These are phyloP conservation scores for Gossypium schwendimanii DNA, from an alignment of 441 rosid genomes.

Conservation along the genomic window DNA sequence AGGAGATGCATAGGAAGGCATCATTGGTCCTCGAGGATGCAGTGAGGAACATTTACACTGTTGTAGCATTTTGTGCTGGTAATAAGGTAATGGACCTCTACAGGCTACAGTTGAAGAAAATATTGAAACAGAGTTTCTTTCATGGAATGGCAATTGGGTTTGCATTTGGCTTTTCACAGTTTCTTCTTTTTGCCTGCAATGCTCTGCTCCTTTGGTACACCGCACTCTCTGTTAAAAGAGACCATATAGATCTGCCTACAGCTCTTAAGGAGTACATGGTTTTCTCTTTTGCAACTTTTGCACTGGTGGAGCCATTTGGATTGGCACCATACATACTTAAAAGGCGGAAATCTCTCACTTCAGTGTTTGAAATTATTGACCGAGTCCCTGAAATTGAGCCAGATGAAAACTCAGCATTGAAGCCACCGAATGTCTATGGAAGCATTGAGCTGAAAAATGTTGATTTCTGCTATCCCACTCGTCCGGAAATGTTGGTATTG, in stretches of 20 bases:
- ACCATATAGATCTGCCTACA: constrained; percentile 47
- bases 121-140: constrained; percentile 72
- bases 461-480: constrained; percentile 95
- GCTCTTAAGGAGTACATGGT: constrained; percentile 93
- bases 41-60: constrained; percentile 95
- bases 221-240: constrained; percentile 50
- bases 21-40: constrained; percentile 98
- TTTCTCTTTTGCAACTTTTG: constrained; percentile 96
- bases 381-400: constrained; percentile 92
- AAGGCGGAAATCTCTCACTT: constrained; percentile 82
- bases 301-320: constrained; percentile 97
- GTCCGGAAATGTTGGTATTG: constrained; percentile 78
- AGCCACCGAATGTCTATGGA: constrained; percentile 92
- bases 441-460: constrained; percentile 90
- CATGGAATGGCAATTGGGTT: constrained; percentile 94
- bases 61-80: constrained; percentile 98
- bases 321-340: constrained; percentile 97
- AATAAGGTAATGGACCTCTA: constrained; percentile 98
- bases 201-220: constrained; percentile 97
- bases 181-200: constrained; percentile 96
- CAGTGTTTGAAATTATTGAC: constrained; percentile 93
- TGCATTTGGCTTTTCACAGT: constrained; percentile 98
- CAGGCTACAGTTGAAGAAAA: constrained; percentile 67
- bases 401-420: constrained; percentile 86
- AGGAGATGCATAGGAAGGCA: constrained; percentile 99